phyloP scores from a whole-genome alignment of 2,329 filamentous ascomycete species.

The Pestalotiopsis sp. region DNA sequence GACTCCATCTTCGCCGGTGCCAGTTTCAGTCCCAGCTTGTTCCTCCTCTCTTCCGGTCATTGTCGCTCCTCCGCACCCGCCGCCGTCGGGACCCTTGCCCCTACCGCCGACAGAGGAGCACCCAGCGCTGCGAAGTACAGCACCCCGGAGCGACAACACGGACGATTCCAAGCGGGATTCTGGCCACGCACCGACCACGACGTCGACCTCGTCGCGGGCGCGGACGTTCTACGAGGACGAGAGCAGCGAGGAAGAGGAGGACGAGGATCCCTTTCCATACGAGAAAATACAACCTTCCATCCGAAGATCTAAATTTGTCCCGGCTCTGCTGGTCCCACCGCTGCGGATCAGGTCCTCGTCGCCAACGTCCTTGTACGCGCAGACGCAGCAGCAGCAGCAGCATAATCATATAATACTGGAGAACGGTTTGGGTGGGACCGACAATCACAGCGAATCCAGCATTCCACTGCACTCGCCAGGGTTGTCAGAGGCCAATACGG shows the following conservation, averaged over 20 bases:
- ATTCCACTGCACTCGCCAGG: conserved; percentile 27
- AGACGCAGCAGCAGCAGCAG: background rate
- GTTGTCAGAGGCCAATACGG: conserved; percentile 29
- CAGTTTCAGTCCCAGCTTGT: conserved; percentile 17
- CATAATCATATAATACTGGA: conserved; percentile 18
- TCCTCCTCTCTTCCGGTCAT: conserved; percentile 24
- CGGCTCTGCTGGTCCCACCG: conserved; percentile 19
- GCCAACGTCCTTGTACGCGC: conserved; percentile 32
- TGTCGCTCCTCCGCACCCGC: conserved; percentile 35
- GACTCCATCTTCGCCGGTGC: conserved; percentile 6
- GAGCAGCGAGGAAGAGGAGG: conserved; percentile 28
- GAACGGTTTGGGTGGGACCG: conserved; percentile 4
- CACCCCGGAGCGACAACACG: conserved; percentile 27
- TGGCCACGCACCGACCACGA: conserved; percentile 49
- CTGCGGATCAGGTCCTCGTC: conserved; percentile 22
- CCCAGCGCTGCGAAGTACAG: conserved; percentile 48
- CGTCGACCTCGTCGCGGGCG: conserved; percentile 28
- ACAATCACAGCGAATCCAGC: conserved; percentile 26
- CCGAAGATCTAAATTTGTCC: conserved; percentile 17
- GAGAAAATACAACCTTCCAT: conserved; percentile 23
- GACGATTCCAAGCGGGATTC: conserved; percentile 58
- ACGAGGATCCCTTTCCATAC: conserved; percentile 38
- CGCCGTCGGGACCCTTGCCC: conserved; percentile 36
- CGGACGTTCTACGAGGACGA: conserved; percentile 39
- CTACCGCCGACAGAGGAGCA: conserved; percentile 54